Conservation (phyloP, 2,329 filamentous ascomycete genomes). For the Epichloe gansuensis region DNA sequence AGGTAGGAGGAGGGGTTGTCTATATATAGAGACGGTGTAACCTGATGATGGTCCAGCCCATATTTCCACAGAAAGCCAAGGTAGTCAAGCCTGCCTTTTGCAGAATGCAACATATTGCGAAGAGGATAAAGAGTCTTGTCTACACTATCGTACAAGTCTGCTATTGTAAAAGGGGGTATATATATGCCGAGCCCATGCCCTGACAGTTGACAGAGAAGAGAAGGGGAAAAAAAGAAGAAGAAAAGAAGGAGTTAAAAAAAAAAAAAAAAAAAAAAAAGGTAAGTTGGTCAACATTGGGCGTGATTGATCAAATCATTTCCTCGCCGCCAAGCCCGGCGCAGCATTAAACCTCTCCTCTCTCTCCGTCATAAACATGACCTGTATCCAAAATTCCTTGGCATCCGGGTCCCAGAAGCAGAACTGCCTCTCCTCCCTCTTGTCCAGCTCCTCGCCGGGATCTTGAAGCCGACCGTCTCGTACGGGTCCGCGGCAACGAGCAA, state of each 20-base stretch:
- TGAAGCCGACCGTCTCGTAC: constrained; percentile 95
- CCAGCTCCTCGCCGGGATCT: constrained; percentile 85
- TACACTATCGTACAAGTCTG: neutral
- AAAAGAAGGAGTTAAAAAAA: neutral
- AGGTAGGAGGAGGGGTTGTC: too few relatives aligned
- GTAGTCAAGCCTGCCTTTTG: too few relatives aligned
- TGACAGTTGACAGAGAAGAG: too few relatives aligned
- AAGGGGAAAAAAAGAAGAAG: neutral
- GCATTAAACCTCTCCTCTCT: constrained; percentile 78
- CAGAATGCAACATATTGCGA: too few relatives aligned
- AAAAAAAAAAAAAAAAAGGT: neutral
- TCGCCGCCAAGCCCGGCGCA: constrained; percentile 45
- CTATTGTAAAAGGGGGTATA: neutral
- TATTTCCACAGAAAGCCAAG: too few relatives aligned
- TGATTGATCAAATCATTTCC: constrained; percentile 23
- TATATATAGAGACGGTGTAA: neutral
- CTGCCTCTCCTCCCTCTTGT: constrained; percentile 75
- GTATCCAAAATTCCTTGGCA: constrained; percentile 93
- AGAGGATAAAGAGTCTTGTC: neutral
- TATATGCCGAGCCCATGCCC: neutral
- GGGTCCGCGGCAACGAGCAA: constrained; percentile 90
- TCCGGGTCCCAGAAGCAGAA: constrained; percentile 96
- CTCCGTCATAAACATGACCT: constrained; percentile 97
- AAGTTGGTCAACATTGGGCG: neutral
- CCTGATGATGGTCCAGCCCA: neutral